Conservation (phyloP, 805 yeast genomes). For the Saturnispora serradocipensis region DNA sequence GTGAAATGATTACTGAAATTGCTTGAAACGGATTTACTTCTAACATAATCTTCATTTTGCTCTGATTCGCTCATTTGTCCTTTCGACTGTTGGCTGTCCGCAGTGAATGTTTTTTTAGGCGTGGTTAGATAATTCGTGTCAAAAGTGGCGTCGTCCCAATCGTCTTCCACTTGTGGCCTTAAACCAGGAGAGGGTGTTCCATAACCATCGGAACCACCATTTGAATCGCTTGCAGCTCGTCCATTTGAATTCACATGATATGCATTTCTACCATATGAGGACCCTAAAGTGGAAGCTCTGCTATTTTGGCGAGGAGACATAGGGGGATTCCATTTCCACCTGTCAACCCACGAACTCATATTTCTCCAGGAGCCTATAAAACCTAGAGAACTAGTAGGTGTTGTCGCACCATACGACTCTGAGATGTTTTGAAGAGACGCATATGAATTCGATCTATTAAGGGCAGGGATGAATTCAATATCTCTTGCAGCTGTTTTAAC, state of each 20-base stretch:
- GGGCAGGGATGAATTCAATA: slow-evolving; percentile 9
- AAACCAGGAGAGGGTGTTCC: slow-evolving; percentile 2
- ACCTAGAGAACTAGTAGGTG: slow-evolving; percentile 7
- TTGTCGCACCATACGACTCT: slow-evolving; percentile 27
- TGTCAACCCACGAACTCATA: slow-evolving; percentile 24
- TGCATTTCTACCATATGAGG: slow-evolving; percentile 10
- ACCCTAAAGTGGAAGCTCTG: slow-evolving; percentile 8
- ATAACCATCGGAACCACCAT: background rate
- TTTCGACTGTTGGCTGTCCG: slow-evolving; percentile 3
- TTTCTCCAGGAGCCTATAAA: slow-evolving; percentile 24
- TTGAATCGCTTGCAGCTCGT: background rate
- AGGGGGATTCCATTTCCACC: slow-evolving; percentile 16
- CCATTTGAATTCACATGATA: background rate
- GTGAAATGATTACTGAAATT: background rate
- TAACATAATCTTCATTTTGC: background rate
- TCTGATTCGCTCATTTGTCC: background rate
- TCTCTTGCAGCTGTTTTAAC: slow-evolving; percentile 16
- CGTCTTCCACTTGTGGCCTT: slow-evolving; percentile 1
- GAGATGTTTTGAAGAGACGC: slow-evolving; percentile 29
- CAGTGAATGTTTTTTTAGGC: background rate
- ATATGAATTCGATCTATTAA: slow-evolving; percentile 25
- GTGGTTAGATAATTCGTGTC: background rate
- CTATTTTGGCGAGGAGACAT: slow-evolving; percentile 6
- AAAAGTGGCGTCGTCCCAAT: slow-evolving; percentile 3
- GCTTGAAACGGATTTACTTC: background rate